Conservation (phyloP, 768 basidiomycete genomes). For the Sporobolomyces roseus region DNA sequence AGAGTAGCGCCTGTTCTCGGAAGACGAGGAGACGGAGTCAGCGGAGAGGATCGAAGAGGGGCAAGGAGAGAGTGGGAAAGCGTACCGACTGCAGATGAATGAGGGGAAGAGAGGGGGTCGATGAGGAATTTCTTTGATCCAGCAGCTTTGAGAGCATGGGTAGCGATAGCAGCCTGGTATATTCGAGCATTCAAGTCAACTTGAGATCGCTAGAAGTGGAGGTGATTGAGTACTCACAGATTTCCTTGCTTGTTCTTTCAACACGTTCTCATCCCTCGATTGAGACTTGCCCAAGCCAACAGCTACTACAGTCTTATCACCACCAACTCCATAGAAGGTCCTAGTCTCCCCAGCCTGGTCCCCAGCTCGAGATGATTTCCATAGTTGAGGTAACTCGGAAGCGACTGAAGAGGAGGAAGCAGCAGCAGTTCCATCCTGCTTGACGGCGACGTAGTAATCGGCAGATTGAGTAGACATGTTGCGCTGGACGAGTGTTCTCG, state of each 20-base stretch:
- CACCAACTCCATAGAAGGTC: slow-evolving; percentile 49
- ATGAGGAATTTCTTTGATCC: slow-evolving; percentile 61
- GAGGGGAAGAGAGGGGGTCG: slow-evolving; percentile 54
- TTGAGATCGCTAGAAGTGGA: too few relatives aligned
- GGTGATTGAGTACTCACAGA: too few relatives aligned
- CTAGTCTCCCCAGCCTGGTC: slow-evolving; percentile 45
- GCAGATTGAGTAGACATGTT: slow-evolving; percentile 24
- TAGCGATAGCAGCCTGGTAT: slow-evolving; percentile 64
- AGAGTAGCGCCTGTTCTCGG: too few relatives aligned
- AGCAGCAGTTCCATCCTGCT: slow-evolving; percentile 3
- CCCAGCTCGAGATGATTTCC: slow-evolving; percentile 41
- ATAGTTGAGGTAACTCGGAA: slow-evolving; percentile 20
- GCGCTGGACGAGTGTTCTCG: neutral
- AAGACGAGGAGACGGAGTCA: too few relatives aligned
- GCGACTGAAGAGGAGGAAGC: neutral
- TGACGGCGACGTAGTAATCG: slow-evolving; percentile 31
- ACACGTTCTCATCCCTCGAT: slow-evolving; percentile 34
- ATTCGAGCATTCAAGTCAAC: neutral
- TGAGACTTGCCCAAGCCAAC: slow-evolving; percentile 19
- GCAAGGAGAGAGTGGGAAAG: too few relatives aligned
- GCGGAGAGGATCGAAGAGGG: too few relatives aligned
- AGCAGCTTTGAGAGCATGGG: slow-evolving; percentile 62
- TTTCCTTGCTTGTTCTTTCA: slow-evolving; percentile 28
- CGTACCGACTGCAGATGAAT: slow-evolving; percentile 64
- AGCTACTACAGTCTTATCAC: slow-evolving; percentile 32